Evolutionary conservation across 2,329 filamentous ascomycete genomes (phyloP), one percentile per base, ranked within the genome.

Genomic region (Stachybotrys chlorohalonatus): DNA sequence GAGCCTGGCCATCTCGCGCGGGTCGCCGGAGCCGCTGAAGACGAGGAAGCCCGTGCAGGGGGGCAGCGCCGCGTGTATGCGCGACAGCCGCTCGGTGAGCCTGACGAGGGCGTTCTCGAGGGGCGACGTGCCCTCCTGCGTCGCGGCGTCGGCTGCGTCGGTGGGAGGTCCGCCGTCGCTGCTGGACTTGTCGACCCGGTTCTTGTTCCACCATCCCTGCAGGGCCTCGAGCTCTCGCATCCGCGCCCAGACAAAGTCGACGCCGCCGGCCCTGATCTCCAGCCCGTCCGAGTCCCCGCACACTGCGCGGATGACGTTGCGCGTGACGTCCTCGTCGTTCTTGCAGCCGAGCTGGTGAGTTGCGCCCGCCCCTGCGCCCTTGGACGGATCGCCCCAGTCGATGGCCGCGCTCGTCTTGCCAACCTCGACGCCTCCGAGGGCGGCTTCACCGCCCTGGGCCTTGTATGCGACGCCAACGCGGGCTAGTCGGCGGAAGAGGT

Each of bases 331-430:
- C 45, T 83, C 79, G 65, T 86, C 83, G 48, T 75, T 78, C 47
- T 69, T 72, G 66, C 83, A 86, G 15, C 78, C 77, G 47, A 86
- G 76, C 42, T 77, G 72, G 58, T 80, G 72, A 5, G 76, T 82
- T 5, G 83, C 81, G 48, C 79, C 79, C 49, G 73, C 75, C 51
- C 81, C 81, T 6, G 76, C 74, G 15, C 81, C 82, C 63, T 79
- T 80, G 53, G 74, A 73, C 13, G 89, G 88, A 57, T 91, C 87
- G 52, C 92, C 93, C 87, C 93, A 96, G 71, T 99, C 94, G 24
- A 97, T 80, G 36, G 95, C 83, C 1, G 87, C 89, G 56, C 85
- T 87, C 1, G 79, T 83, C 68, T 85, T 85, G 59, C 80, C 80
- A 5, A 76, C 73, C 42, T 78, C 74, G 11, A 76, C 58, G 24